A percentile compares a stretch with the other conserved stretches of the same genome.
These are phyloP conservation scores for Bondarzewia mesenterica DNA, from an alignment of 1,284 basidiomycete species.

Conservation along the genomic window DNA sequence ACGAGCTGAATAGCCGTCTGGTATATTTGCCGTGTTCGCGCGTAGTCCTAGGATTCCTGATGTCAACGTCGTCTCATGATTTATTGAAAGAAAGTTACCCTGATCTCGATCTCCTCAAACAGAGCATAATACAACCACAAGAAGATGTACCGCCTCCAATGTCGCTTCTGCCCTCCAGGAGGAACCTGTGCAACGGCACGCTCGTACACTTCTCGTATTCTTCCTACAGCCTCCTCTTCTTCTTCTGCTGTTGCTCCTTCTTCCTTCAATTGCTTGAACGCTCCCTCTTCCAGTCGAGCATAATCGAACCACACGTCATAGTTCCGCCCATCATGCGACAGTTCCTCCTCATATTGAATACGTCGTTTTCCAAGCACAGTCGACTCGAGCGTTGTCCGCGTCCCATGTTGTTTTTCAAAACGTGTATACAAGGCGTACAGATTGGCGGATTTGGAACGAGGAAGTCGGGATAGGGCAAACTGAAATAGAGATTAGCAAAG, in stretches of 20 bases:
- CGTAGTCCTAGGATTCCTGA: slow-evolving; percentile 54
- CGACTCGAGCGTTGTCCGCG: slow-evolving; percentile 79
- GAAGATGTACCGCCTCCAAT: slow-evolving; percentile 97
- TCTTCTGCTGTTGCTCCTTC: slow-evolving; percentile 70
- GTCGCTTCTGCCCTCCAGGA: slow-evolving; percentile 80
- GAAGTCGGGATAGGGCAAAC: slow-evolving; percentile 90
- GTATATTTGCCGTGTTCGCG: slow-evolving; percentile 85
- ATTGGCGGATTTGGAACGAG: slow-evolving; percentile 81
- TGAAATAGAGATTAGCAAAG: slow-evolving; percentile 20
- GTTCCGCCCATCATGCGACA: slow-evolving; percentile 82
- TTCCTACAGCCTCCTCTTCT: slow-evolving; percentile 43
- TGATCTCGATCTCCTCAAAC: slow-evolving; percentile 94
- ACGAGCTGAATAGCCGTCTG: slow-evolving; percentile 85
- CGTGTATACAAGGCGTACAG: slow-evolving; percentile 90
- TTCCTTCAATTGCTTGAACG: slow-evolving; percentile 65
- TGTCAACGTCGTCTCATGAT: not conserved
- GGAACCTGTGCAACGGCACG: slow-evolving; percentile 95
- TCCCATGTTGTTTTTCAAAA: slow-evolving; percentile 98
- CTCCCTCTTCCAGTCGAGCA: slow-evolving; percentile 87
- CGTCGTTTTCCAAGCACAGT: slow-evolving; percentile 95
- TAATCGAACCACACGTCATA: slow-evolving; percentile 99
- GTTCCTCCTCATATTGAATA: slow-evolving; percentile 96
- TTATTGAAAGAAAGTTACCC: slow-evolving; percentile 35
- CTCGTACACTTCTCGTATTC: slow-evolving; percentile 93
- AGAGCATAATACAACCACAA: slow-evolving; percentile 94